phyloP scores from a whole-genome alignment of 495 filamentous ascomycete species.

The Lasiosphaeria hispida region DNA sequence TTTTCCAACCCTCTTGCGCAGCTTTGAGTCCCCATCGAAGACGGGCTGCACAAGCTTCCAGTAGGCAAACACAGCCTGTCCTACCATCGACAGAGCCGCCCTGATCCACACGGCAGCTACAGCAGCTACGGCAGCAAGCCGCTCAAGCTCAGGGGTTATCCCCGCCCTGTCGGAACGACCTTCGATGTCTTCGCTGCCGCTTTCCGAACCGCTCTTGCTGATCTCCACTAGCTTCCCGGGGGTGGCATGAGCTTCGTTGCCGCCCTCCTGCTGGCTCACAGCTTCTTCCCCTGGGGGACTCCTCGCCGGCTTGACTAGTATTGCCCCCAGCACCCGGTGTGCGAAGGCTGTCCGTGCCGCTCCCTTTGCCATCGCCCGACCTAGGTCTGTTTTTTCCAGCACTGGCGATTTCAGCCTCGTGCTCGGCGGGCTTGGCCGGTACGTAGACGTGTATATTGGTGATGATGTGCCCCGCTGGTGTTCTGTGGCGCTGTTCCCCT shows the following conservation, averaged over 20 bases:
- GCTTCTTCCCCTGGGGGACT: not conserved
- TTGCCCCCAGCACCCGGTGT: not conserved
- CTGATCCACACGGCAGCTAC: not conserved
- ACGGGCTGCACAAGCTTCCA: constrained; percentile 30
- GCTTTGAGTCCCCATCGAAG: constrained; percentile 27
- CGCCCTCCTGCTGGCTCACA: not conserved
- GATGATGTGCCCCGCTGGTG: constrained; percentile 12
- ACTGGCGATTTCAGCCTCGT: not conserved
- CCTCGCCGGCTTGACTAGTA: not conserved
- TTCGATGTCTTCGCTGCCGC: constrained; percentile 21
- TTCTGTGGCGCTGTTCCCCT: not conserved
- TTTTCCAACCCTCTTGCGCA: constrained; percentile 22
- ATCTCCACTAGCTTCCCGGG: constrained; percentile 1
- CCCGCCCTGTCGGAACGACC: constrained; percentile 9
- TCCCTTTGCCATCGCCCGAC: constrained; percentile 27
- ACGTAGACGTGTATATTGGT: constrained; percentile 25
- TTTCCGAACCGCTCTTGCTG: not conserved
- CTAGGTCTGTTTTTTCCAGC: constrained; percentile 3
- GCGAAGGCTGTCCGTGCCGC: constrained; percentile 28
- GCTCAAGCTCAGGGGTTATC: no score
- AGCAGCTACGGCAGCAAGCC: not conserved
- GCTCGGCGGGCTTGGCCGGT: constrained; percentile 6
- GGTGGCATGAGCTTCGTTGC: not conserved
- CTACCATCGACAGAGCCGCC: constrained; percentile 11
- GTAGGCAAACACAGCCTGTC: constrained; percentile 21